Percentiles rank a stretch among this genome's conserved stretches.
These are phyloP conservation scores for Madurella mycetomatis DNA, from an alignment of 2,329 filamentous ascomycete genomes.

Conservation along the genomic window DNA sequence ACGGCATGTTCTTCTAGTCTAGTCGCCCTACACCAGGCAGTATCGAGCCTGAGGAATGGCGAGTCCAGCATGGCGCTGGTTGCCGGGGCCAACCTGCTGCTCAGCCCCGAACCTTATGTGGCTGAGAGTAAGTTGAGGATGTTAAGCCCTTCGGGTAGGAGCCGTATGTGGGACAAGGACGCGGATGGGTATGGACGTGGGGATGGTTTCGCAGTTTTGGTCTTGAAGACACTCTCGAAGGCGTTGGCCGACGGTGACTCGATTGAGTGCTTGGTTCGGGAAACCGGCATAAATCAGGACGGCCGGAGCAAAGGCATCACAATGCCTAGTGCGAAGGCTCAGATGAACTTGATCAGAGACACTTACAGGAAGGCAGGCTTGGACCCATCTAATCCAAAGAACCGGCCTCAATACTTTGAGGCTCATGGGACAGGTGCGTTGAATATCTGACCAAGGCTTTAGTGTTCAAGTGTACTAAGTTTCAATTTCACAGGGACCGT, in stretches of 20 bases:
- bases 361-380: conserved; percentile 39
- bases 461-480: no score
- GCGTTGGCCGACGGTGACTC: conserved; percentile 41
- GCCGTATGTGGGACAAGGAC: conserved; percentile 39
- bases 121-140: conserved; percentile 34
- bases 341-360: conserved; percentile 36
- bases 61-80: conserved; percentile 32
- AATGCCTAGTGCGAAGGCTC: conserved; percentile 40
- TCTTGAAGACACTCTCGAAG: conserved; percentile 47
- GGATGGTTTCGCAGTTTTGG: conserved; percentile 44
- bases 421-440: no score
- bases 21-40: conserved; percentile 3
- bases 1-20: conserved; percentile 17
- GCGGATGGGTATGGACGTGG: conserved; percentile 51
- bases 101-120: conserved; percentile 38
- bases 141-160: conserved; percentile 34
- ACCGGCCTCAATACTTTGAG: conserved; percentile 36
- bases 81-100: conserved; percentile 38
- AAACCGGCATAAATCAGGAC: conserved; percentile 41
- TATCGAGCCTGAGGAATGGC: conserved; percentile 20
- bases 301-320: conserved; percentile 46
- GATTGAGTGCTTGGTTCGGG: conserved; percentile 42
- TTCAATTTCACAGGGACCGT: conserved; percentile 32
- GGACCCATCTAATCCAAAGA: conserved; percentile 25
- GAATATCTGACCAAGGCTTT: no score